Conservation (phyloP, 805 yeast genomes). For the Metschnikowia continentalis region DNA sequence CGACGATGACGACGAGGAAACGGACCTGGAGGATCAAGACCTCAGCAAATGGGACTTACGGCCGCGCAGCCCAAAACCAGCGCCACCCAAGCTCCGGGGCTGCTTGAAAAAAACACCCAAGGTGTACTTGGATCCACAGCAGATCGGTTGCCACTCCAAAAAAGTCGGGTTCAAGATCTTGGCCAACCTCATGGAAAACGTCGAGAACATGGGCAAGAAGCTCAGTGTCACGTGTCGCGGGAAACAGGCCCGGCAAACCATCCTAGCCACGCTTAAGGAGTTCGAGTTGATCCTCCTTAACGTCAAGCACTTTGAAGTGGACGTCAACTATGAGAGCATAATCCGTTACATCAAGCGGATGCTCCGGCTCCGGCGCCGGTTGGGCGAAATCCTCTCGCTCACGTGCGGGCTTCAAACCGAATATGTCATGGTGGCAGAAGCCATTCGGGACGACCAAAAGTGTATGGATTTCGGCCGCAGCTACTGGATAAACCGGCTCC, state of each 20-base stretch:
- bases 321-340: slow-evolving; percentile 2
- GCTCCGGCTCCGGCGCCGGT: slow-evolving; percentile 1
- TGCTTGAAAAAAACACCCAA: neutral
- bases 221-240: neutral
- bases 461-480: neutral
- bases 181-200: slow-evolving; percentile 3
- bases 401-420: slow-evolving; percentile 6
- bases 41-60: slow-evolving; percentile 2
- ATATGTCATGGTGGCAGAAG: neutral
- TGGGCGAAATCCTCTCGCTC: slow-evolving; percentile 5
- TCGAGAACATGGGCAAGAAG: slow-evolving; percentile 1
- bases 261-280: slow-evolving; percentile 2
- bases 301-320: slow-evolving; percentile 1
- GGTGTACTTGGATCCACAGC: neutral
- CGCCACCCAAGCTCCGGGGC: neutral
- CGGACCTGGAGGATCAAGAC: neutral
- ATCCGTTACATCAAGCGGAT: slow-evolving; percentile 1
- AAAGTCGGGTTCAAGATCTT: slow-evolving; percentile 3
- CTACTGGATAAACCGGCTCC: neutral
- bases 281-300: slow-evolving; percentile 3
- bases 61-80: too few relatives aligned
- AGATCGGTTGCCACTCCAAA: neutral
- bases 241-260: neutral
- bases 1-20: neutral
- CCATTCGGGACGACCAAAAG: neutral